phyloP scores from a whole-genome alignment of 148 eudicot genomes.

The Vaccinium vitisidaea region DNA sequence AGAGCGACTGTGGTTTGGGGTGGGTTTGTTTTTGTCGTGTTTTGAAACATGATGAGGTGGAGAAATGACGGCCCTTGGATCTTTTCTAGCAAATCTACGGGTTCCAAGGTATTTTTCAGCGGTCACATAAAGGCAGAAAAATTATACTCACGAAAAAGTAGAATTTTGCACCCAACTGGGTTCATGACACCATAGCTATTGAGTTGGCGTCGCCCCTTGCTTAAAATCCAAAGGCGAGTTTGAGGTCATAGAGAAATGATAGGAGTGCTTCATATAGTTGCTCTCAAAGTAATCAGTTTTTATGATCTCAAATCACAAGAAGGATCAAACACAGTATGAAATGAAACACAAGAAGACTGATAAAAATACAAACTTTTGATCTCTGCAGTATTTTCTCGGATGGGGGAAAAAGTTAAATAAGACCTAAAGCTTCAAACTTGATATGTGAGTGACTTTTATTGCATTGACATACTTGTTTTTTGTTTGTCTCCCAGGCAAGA shows the following conservation, averaged over 20 bases:
- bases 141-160: too few species aligned
- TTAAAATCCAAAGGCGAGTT: not conserved
- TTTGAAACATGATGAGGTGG: too few species aligned
- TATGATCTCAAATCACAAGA: not conserved
- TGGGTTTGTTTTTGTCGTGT: too few species aligned
- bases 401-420: not conserved
- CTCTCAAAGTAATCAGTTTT: not conserved
- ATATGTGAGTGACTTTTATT: not conserved
- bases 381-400: not conserved
- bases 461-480: not conserved
- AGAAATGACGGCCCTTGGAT: too few species aligned
- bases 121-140: too few species aligned
- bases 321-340: not conserved
- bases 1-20: too few species aligned
- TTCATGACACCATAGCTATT: too few species aligned
- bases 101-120: too few species aligned
- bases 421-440: not conserved
- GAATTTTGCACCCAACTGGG: too few species aligned
- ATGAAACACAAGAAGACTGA: not conserved
- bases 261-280: not conserved
- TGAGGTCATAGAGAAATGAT: not conserved
- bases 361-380: not conserved
- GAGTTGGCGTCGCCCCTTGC: too few species aligned
- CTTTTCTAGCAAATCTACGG: too few species aligned
- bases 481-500: constrained; percentile 64